phyloP scores from a whole-genome alignment of 441 rosid genomes.

The Mallotus japonicus region DNA sequence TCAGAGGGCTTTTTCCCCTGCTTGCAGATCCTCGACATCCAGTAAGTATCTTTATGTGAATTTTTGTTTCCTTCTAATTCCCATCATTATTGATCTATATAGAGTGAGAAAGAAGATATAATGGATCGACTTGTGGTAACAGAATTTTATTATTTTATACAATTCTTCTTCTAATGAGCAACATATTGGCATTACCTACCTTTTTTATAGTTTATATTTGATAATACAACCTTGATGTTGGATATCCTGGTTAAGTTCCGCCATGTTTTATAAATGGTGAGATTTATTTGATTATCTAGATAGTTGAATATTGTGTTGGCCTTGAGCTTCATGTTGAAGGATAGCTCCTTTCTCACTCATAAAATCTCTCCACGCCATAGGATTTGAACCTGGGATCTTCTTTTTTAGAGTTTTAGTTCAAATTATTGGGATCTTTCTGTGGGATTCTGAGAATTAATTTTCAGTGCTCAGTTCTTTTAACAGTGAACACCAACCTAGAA shows the following conservation, averaged over 20 bases:
- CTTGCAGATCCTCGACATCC: slow-evolving; percentile 93
- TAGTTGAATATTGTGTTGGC: neutral
- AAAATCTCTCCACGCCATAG: neutral
- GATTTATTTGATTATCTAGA: neutral
- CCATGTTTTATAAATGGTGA: neutral
- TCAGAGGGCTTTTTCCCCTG: slow-evolving; percentile 89
- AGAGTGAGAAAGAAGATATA: neutral
- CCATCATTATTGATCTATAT: neutral
- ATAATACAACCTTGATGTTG: neutral
- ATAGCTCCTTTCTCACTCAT: neutral
- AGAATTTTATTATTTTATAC: neutral
- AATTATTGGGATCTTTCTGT: neutral
- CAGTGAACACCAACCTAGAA: neutral
- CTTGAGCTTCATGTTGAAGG: neutral
- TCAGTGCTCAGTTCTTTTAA: neutral
- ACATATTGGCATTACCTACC: neutral
- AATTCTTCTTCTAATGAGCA: neutral
- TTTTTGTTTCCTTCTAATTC: neutral
- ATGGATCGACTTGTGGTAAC: neutral
- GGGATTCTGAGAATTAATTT: neutral
- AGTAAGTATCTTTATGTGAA: slow-evolving; percentile 39
- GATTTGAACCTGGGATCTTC: neutral
- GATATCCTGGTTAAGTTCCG: neutral
- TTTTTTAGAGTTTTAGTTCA: neutral
- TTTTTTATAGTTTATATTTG: neutral